These are phyloP conservation scores for Leishmania major DNA, from an alignment of 208 protist species.

Conservation along the genomic window DNA sequence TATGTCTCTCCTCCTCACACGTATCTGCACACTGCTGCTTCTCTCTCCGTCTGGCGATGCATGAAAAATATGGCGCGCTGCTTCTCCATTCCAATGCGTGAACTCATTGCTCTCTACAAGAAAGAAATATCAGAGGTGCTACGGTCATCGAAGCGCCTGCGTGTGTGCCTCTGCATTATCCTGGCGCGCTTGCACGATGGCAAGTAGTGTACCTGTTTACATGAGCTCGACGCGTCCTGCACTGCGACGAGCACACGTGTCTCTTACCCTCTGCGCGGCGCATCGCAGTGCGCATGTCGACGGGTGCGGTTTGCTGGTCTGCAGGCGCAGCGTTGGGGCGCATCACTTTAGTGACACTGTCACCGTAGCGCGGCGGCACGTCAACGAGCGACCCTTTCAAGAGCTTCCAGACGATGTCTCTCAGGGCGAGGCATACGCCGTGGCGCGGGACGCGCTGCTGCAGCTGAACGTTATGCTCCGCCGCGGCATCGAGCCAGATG, in stretches of 20 bases:
- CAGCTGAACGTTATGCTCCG: conserved; percentile 94
- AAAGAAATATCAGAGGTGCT: background rate
- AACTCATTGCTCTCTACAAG: background rate
- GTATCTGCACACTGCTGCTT: background rate
- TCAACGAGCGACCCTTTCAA: conserved; percentile 73
- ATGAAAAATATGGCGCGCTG: background rate
- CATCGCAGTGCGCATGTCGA: background rate
- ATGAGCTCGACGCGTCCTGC: background rate
- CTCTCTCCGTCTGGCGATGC: background rate
- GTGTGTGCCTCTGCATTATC: background rate
- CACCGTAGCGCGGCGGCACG: conserved; percentile 18
- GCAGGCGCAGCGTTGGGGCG: background rate
- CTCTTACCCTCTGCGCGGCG: background rate
- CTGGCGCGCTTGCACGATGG: background rate
- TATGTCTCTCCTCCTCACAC: background rate
- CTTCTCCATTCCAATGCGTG: background rate
- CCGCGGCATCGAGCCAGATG: conserved; percentile 89
- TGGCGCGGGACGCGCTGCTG: conserved; percentile 82
- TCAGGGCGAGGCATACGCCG: conserved; percentile 66
- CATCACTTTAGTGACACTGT: background rate
- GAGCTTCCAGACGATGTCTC: conserved; percentile 55
- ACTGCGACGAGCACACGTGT: background rate
- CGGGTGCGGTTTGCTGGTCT: conserved; percentile 2
- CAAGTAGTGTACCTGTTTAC: background rate
- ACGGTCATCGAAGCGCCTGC: background rate